Evolutionary conservation across 352 stramenopile species (phyloP), one percentile per base, ranked within the genome.

Genomic region (Plasmopara halstedii): DNA sequence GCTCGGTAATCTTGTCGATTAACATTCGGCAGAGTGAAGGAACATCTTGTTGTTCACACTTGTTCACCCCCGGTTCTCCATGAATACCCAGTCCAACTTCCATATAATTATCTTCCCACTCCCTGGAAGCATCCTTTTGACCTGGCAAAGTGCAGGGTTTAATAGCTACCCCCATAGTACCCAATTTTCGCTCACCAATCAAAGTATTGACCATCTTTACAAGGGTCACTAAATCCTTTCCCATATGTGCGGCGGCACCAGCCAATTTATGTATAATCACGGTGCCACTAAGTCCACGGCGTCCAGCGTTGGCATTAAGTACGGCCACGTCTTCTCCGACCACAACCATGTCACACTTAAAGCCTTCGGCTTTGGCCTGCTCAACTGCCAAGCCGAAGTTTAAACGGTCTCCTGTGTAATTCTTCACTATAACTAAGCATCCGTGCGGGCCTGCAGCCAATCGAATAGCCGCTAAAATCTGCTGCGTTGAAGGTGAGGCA

Each of bases 301-400:
- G 82, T n/a, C 95, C 94, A 11, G 95, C 97, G 53, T 98, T 97
- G 37, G 95, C 92, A 56, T 97, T 98, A 19, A 85, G 62, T 11
- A 85, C 70, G 0, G 76, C 72, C 29, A 86, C 73, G 40, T 99
- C 96, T 63, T 99, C 95, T 11, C 85, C 92, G 4, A 99, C 88
- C 22, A 99, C 75, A 8, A 98, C 89, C 87, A 98, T 98, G 57
- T 91, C 74, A 36, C 85, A 90, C 25, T 84, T 58, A 47, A 94
- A 71, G 3, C 90, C 90, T 50, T 98, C 83, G 8, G 84, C 67
- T 65, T 97, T 96, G 38, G 96, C 95, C 36, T 92, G 83, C 72
- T 99, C 96, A 22, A 95, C 88, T 5, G 96, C 96, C 56, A 99
- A 85, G 0, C 95, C 96, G 66, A 99, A 99, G 72, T 99, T 99